Conservation (phyloP, 169 alveolate species). For the Eimeria maxima region DNA sequence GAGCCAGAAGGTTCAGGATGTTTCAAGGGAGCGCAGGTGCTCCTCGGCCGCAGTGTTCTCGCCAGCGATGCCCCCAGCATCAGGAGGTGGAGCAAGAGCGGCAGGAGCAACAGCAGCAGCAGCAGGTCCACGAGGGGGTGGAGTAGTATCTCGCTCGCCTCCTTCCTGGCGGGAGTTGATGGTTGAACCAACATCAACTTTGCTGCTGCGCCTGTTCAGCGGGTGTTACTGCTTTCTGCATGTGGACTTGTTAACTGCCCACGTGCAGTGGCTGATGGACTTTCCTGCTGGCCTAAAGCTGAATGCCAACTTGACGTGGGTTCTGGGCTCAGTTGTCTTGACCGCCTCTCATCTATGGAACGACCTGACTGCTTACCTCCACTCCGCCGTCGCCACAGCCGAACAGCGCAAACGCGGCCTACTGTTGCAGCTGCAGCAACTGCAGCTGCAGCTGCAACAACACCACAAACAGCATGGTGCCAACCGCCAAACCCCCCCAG, state of each 20-base stretch:
- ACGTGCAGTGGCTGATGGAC: constrained; percentile 83
- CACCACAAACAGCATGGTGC: neutral
- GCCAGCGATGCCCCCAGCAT: neutral
- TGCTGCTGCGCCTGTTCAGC: constrained; percentile 72
- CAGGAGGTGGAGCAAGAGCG: neutral
- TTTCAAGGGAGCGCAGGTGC: neutral
- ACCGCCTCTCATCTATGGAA: constrained; percentile 69
- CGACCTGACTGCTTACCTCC: constrained; percentile 48
- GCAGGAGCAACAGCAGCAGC: neutral
- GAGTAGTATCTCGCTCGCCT: neutral
- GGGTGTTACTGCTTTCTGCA: constrained; percentile 77
- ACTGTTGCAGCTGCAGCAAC: constrained; percentile 2
- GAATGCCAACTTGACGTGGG: constrained; percentile 69
- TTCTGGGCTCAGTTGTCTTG: constrained; percentile 75
- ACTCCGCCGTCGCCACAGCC: constrained; percentile 28
- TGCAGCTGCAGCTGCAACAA: neutral
- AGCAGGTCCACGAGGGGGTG: neutral
- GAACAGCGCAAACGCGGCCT: constrained; percentile 29
- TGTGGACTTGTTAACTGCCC: constrained; percentile 45
- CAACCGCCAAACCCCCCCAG: neutral
- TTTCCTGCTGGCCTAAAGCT: constrained; percentile 82
- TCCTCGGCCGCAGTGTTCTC: neutral
- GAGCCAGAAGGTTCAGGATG: neutral
- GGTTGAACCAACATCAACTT: constrained; percentile 64
- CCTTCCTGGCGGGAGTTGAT: constrained; percentile 38